Conservation (phyloP, 2,329 filamentous ascomycete genomes). For the Fusarium lateritium region DNA sequence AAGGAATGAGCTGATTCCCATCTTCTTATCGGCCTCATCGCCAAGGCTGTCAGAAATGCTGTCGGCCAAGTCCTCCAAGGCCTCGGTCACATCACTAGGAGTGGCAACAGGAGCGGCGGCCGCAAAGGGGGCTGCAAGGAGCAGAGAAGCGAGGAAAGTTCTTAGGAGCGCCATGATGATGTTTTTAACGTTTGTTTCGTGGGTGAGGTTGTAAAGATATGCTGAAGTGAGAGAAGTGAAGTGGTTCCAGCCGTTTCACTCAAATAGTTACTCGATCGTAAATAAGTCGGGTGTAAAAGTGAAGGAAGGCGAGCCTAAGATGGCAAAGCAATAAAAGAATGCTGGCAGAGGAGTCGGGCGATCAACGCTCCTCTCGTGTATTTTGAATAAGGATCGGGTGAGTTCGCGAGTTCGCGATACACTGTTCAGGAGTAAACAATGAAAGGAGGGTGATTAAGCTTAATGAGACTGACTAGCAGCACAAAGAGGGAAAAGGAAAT, state of each 20-base stretch:
- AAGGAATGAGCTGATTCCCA: slow-evolving; percentile 52
- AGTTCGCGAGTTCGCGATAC: slow-evolving; percentile 34
- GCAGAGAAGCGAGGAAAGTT: slow-evolving; percentile 45
- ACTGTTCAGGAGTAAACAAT: slow-evolving; percentile 33
- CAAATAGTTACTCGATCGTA: slow-evolving; percentile 39
- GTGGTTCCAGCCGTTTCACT: slow-evolving; percentile 51
- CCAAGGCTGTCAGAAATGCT: slow-evolving; percentile 26
- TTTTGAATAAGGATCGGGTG: slow-evolving; percentile 40
- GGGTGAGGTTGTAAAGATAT: slow-evolving; percentile 29
- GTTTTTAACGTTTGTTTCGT: slow-evolving; percentile 34
- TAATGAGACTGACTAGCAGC: slow-evolving; percentile 46
- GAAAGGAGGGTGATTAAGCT: slow-evolving; percentile 48
- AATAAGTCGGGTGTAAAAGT: slow-evolving; percentile 34
- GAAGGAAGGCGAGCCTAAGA: slow-evolving; percentile 31
- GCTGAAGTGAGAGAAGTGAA: slow-evolving; percentile 46
- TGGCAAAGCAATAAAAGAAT: slow-evolving; percentile 41
- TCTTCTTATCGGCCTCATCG: slow-evolving; percentile 33
- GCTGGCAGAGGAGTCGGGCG: slow-evolving; percentile 47
- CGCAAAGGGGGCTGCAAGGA: slow-evolving; percentile 48
- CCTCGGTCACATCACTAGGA: slow-evolving; percentile 39
- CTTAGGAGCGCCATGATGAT: slow-evolving; percentile 49
- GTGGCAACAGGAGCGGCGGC: slow-evolving; percentile 47
- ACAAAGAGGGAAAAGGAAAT: slow-evolving; percentile 39
- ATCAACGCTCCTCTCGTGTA: slow-evolving; percentile 53
- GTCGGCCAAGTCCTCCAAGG: slow-evolving; percentile 37